Base-by-base conservation (phyloP, 2,329 filamentous ascomycete genomes). In the Ceratocystis ficicola region DNA sequence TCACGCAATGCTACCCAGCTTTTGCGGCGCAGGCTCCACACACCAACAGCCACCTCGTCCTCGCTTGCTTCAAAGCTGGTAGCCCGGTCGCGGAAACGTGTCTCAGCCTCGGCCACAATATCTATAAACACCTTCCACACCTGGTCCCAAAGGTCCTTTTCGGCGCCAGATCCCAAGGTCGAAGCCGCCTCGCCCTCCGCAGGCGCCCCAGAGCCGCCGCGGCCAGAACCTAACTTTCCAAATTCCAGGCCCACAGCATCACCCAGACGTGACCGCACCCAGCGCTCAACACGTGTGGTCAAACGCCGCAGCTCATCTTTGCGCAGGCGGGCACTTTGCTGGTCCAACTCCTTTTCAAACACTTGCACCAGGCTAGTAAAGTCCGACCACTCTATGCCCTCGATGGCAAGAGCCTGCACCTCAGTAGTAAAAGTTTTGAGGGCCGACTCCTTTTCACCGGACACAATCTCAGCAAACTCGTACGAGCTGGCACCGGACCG, bases 241-340 rank as follows among this genome's bases (percentile, higher is more conserved):
- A 99, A 97, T 73, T 97, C 92, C 20, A 97, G 78, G 15, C 93
- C 91, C 55, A 97, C 81, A 17, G 89, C 89, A 73, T 99, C 94
- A 44, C 86, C 86, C 44, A 99, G 81, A 60, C 91, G 86, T 67
- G 90, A 90, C 72, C 88, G 87, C 69, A 99, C 92, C 90, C 92
- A 96, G 71, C 93, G 85, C 77, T 99, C 94, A 28, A 96, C 88
- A 22, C 94, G 84, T 41, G 87, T 94, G 1, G 94, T 92, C 69
- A 99, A 79, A 25, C 94, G 86, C 69, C 93, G 86, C 90, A 99
- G 96, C 77, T 99, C 94, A 70, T 99, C 94, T 73, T 94, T 92
- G 71, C 94, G 85, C 70, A 99, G 78, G 69, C 88, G 86, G 50
- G 83, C 82, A 70, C 91, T 95, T 65, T 95, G 90, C 70, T 94